Base-by-base conservation (phyloP, 768 basidiomycete species). In the Cystoderma amianthinum region DNA sequence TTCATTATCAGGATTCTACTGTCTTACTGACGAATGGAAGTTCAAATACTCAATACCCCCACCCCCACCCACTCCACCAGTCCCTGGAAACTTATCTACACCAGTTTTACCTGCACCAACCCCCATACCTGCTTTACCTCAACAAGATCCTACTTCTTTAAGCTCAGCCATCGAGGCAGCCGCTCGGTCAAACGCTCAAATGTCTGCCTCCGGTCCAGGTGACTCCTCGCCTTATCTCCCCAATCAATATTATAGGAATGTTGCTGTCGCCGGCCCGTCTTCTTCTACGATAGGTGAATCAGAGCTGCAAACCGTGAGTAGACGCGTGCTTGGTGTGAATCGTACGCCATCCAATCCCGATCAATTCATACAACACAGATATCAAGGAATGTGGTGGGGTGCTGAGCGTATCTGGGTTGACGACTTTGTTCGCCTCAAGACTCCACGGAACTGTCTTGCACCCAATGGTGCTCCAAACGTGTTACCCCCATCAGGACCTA, bases 301-400 rank as follows among this genome's bases (percentile, higher is more conserved):
- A 7, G 62, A 61, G 12, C 36, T 45, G 2, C 54, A 59, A 17
- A 53, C 42, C 41, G 59, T 28, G 56, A 56, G 36, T 38, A 51
- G 39, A 40, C 54, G 41, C 38, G 50, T 50, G 39, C 48, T 47
- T 36, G 53, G 48, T 28, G 39, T 24, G 15, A 49, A 36, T 19
- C 46, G 50, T 11, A 35, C 48, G 30, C 41, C 54, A 11, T 39
- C 7, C 34, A 36, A 36, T 16, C 6, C 9, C 18, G 18, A n/a
- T 19, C 17, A 44, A 6, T 35, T 51, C 9, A 62, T 60, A 0
- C 82, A 85, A 52, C 71, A 62, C 37, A 67, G 78, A 32, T 89
- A 78, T 54, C 85, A 90, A 53, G 87, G 87, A 1, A 54, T 93
- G 5, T 95, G 89, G 89, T 87, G 85, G 83, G 92, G 92, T 5